Conservation (phyloP, 495 filamentous ascomycete genomes). For the Glarea lozoyensis region DNA sequence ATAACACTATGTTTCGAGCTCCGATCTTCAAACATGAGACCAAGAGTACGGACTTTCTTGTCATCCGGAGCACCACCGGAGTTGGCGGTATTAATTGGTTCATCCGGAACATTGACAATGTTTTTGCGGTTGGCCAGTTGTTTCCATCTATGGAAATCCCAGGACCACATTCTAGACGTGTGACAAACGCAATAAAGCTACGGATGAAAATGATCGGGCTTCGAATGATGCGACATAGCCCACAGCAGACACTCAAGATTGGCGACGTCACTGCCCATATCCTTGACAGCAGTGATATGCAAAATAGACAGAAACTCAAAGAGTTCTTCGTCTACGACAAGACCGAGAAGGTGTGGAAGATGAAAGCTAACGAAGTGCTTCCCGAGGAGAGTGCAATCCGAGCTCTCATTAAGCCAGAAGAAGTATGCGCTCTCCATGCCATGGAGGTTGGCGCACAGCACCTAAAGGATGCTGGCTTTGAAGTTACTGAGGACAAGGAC, state of each 20-base stretch:
- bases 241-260: constrained; percentile 58
- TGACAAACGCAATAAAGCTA: constrained; percentile 90
- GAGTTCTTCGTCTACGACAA: constrained; percentile 89
- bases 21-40: constrained; percentile 83
- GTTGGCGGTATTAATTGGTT: constrained; percentile 65
- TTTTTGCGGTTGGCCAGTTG: constrained; percentile 84
- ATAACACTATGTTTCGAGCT: constrained; percentile 91
- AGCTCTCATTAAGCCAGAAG: constrained; percentile 85
- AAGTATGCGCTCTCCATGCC: constrained; percentile 85
- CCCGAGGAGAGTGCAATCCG: constrained; percentile 73
- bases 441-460: constrained; percentile 91
- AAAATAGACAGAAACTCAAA: constrained; percentile 92
- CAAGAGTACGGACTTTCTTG: constrained; percentile 77
- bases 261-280: constrained; percentile 81
- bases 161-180: constrained; percentile 83
- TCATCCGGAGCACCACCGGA: constrained; percentile 69
- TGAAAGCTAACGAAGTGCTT: constrained; percentile 56
- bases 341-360: constrained; percentile 74
- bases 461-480: constrained; percentile 73
- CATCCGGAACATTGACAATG: constrained; percentile 77
- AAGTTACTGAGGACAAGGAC: constrained; percentile 50
- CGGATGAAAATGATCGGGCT: constrained; percentile 92
- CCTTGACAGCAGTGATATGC: constrained; percentile 81
- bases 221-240: constrained; percentile 68
- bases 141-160: constrained; percentile 89